Evolutionary conservation across 2,329 filamentous ascomycete genomes (phyloP).

Genomic region (Bretziella fagacearum): DNA sequence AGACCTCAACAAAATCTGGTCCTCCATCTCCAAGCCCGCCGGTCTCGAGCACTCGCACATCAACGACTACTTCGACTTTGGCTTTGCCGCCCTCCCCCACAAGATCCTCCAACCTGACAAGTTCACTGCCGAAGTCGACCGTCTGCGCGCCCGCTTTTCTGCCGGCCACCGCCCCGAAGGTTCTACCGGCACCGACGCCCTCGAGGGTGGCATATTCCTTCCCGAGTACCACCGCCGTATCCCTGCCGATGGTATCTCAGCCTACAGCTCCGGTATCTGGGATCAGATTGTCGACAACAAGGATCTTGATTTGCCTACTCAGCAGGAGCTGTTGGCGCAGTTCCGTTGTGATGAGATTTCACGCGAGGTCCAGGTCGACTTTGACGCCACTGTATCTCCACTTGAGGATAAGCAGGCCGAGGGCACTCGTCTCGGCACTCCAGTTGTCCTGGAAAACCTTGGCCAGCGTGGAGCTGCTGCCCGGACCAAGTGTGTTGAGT

Average conservation of each 20-base stretch:
- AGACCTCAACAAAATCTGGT: conserved; percentile 85
- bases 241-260: conserved; percentile 87
- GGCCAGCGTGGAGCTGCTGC: conserved; percentile 57
- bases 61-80: conserved; percentile 97
- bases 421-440: conserved; percentile 52
- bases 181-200: conserved; percentile 43
- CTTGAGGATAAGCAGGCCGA: conserved; percentile 77
- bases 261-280: conserved; percentile 90
- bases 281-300: conserved; percentile 99
- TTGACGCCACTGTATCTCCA: conserved; percentile 66
- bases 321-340: conserved; percentile 90
- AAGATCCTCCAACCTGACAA: conserved; percentile 92
- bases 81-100: conserved; percentile 86
- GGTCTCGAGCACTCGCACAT: conserved; percentile 80
- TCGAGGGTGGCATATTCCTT: conserved; percentile 68
- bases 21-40: conserved; percentile 74
- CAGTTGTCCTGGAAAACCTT: conserved; percentile 55
- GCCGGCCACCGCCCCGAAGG: conserved; percentile 60
- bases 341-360: conserved; percentile 97
- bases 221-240: conserved; percentile 93
- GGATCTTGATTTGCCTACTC: conserved; percentile 86
- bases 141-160: conserved; percentile 65
- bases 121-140: conserved; percentile 65
- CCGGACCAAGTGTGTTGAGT: conserved; percentile 54
- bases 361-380: conserved; percentile 66